Evolutionary conservation across 2,329 filamentous ascomycete genomes (phyloP), one percentile per base, ranked within the genome.

Genomic region (Ceratocystis albifundus): DNA sequence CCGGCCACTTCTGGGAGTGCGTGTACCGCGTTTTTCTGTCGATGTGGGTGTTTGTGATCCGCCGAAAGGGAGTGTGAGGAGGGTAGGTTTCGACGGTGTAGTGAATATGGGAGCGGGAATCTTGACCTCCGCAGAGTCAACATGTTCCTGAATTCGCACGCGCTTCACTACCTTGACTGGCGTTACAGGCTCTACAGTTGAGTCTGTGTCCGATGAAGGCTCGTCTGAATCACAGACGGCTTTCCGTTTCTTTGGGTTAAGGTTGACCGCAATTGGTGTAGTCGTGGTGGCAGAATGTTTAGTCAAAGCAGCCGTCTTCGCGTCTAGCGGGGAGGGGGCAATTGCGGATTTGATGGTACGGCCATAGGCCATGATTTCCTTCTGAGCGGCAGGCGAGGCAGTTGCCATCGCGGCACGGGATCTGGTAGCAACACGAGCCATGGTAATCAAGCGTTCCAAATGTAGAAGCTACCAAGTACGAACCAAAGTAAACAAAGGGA

Each of bases 171-270:
- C 62, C 64, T 68, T 68, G 8, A 63, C 53, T 2, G 64, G 66
- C 6, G 66, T 68, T 6, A 61, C 36, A 10, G 66, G 66, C 30
- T 44, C 61, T 4, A 32, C 41, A 15, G 53, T 28, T 8, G 59
- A 7, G 4, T 28, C 36, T 20, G 59, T 12, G 12, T 28, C 36
- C 20, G 53, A 69, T 32, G 71, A 70, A 32, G 76, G 73, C 62
- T 72, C 70, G 22, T 71, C 70, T 2, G 71, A 68, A 12, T 68
- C 64, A 15, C 69, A 67, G n/a, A 68, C 30, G 1, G 76, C 74
- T 71, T 77, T 80, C 69, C 74, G 72, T 70, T 79, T 77, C 69
- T 72, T 74, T 15, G 75, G 72, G 7, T 70, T 57, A 66, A 72
- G 55, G 71, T 69, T 41, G 72, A 71, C 20, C 67, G 48, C 10